Conservation (phyloP, 192 early-diverging fungal species). For the Jimgerdemannia flammicorona region DNA sequence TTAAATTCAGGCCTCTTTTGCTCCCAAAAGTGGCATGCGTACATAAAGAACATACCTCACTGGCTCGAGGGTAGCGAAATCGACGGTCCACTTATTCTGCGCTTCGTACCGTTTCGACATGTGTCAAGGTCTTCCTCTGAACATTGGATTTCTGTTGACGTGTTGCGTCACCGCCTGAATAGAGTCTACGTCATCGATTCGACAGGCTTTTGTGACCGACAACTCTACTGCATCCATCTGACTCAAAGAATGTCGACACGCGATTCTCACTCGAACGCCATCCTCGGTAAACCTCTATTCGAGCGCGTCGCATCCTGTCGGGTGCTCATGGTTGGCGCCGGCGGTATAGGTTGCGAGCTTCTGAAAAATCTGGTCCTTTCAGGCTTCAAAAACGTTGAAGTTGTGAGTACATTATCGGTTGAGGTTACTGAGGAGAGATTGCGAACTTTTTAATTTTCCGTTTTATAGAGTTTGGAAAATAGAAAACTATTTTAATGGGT, state of each 20-base stretch:
- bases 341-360: constrained; percentile 98
- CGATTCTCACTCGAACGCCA: constrained; percentile 17
- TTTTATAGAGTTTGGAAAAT: too few species aligned
- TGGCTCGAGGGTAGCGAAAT: neutral
- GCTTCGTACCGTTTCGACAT: neutral
- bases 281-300: constrained; percentile 24
- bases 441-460: too few species aligned
- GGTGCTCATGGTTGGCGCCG: constrained; percentile 75
- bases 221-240: neutral
- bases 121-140: neutral
- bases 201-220: constrained; percentile 5
- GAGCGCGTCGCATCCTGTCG: constrained; percentile 26
- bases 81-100: neutral
- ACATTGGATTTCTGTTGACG: too few species aligned
- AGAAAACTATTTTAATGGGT: too few species aligned
- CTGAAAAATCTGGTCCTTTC: constrained; percentile 91
- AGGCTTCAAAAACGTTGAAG: constrained; percentile 80
- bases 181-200: neutral
- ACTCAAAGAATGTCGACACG: constrained; percentile 13
- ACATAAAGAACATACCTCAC: neutral
- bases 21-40: neutral
- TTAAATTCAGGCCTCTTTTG: neutral
- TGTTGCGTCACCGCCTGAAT: too few species aligned
- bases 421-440: neutral
- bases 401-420: constrained; percentile 37